Evolutionary conservation across 2,329 filamentous ascomycete species (phyloP), one percentile per base, ranked within the genome.

Genomic region (Colletotrichum neosansevieriae): DNA sequence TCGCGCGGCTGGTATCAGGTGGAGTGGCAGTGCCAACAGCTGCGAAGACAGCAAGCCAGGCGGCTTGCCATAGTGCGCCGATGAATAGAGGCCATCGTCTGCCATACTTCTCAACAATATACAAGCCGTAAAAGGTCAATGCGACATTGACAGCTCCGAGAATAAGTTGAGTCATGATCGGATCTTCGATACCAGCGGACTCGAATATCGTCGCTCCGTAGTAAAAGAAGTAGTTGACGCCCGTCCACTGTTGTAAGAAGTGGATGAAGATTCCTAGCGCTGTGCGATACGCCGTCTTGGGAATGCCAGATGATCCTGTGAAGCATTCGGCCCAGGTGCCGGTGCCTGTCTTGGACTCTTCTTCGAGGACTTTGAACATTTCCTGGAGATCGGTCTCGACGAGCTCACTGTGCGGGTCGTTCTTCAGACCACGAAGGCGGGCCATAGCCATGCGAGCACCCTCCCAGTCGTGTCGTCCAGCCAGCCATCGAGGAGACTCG

Each of bases 181-280:
- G 87, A 76, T 93, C 90, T 2, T 84, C 77, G 53, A 93, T 84
- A 67, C 90, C 91, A 3, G 91, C 88, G 1, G 89, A 86, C 62
- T 85, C 69, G 77, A 94, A 94, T 74, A 94, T 87, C 10, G 86
- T 88, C 9, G 87, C 87, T n/a, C 86, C 86, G 74, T 91, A 92
- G 78, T 89, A 89, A 74, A 88, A 87, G 1, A 54, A 54, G 0
- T 54, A 54, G 0, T 54, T 54, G 0, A 54, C 51, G 0, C 89
- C 90, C 0, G 89, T 91, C 68, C 91, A 85, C 74, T 93, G 91
- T 77, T 93, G 91, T 6, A 91, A 79, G 69, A 88, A 88, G 71
- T 92, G 89, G 4, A 93, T 82, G 0, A 78, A 73, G 50, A 92
- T 84, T 12, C 90, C 91, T 2, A 93, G 82, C 1, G 88, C 45